A percentile compares a stretch with the other conserved stretches of the same genome.
Evolutionary conservation across 805 yeast genomes (phyloP).

Genomic region (Nakazawaea laoshanensis): DNA sequence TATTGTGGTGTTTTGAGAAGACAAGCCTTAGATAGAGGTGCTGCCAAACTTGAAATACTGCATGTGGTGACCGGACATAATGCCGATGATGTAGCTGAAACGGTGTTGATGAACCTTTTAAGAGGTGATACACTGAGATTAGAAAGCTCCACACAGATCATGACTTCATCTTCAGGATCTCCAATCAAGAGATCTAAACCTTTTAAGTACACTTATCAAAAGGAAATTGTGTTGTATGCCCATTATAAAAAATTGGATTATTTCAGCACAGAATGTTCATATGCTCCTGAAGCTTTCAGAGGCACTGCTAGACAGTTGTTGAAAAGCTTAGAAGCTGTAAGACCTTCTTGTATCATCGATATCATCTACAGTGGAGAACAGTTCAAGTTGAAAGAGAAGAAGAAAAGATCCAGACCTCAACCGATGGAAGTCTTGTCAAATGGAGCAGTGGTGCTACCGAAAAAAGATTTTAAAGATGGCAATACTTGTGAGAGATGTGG

Average conservation of each 20-base stretch:
- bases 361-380: constrained; percentile 92
- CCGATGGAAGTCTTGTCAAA: constrained; percentile 51
- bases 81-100: constrained; percentile 99
- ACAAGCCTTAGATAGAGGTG: constrained; percentile 95
- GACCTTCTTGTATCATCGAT: constrained; percentile 92
- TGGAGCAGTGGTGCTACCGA: constrained; percentile 46
- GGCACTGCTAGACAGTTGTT: constrained; percentile 93
- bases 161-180: constrained; percentile 76
- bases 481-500: constrained; percentile 86
- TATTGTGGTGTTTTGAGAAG: constrained; percentile 96
- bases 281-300: constrained; percentile 97
- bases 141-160: constrained; percentile 78
- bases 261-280: constrained; percentile 94
- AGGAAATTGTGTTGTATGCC: constrained; percentile 95
- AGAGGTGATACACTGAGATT: constrained; percentile 95
- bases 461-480: constrained; percentile 42
- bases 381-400: constrained; percentile 55
- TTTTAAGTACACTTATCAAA: constrained; percentile 90
- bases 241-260: constrained; percentile 93
- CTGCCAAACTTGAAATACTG: constrained; percentile 70
- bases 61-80: constrained; percentile 98
- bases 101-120: constrained; percentile 87
- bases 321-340: constrained; percentile 80
- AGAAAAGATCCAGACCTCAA: constrained; percentile 24
- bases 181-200: constrained; percentile 94